A percentile compares a stretch with the other conserved stretches of the same genome.
Evolutionary conservation across 306 rosid species (phyloP).

Genomic region (Erythrophleum fordii): DNA sequence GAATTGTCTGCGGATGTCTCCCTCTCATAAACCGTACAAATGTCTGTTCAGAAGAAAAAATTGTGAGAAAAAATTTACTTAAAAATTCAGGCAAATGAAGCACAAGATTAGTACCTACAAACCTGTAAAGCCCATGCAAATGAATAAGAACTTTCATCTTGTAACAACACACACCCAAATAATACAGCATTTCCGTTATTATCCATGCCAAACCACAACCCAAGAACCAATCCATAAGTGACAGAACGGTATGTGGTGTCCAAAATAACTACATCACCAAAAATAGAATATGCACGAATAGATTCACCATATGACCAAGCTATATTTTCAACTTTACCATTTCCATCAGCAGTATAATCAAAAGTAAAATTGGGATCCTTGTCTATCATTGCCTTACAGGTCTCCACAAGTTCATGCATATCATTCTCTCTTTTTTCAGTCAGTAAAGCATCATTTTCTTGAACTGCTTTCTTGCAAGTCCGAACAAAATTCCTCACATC

Average conservation of each 20-base stretch:
- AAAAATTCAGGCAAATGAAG: constrained; percentile 44
- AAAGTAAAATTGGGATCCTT: constrained; percentile 56
- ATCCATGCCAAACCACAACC: constrained; percentile 66
- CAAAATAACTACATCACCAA: constrained; percentile 67
- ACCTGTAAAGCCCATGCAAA: constrained; percentile 76
- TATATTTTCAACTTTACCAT: constrained; percentile 57
- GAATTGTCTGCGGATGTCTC: constrained; percentile 61
- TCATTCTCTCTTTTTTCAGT: constrained; percentile 66
- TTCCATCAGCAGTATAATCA: constrained; percentile 55
- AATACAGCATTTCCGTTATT: constrained; percentile 61
- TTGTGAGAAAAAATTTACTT: constrained; percentile 20
- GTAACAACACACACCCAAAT: constrained; percentile 62
- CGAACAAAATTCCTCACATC: constrained; percentile 74
- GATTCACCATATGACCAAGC: constrained; percentile 66
- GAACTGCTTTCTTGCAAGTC: constrained; percentile 70
- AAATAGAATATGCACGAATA: constrained; percentile 52
- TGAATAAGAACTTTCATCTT: constrained; percentile 62
- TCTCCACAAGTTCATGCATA: constrained; percentile 61
- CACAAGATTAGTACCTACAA: constrained; percentile 49
- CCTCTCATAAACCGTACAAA: constrained; percentile 73
- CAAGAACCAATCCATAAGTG: constrained; percentile 65
- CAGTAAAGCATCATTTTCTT: constrained; percentile 70
- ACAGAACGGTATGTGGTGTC: constrained; percentile 61
- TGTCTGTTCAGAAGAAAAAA: constrained; percentile 59
- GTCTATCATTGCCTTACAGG: constrained; percentile 54